Base-by-base conservation (phyloP, 2,329 filamentous ascomycete genomes). In the Leptosphaerulina australis region DNA sequence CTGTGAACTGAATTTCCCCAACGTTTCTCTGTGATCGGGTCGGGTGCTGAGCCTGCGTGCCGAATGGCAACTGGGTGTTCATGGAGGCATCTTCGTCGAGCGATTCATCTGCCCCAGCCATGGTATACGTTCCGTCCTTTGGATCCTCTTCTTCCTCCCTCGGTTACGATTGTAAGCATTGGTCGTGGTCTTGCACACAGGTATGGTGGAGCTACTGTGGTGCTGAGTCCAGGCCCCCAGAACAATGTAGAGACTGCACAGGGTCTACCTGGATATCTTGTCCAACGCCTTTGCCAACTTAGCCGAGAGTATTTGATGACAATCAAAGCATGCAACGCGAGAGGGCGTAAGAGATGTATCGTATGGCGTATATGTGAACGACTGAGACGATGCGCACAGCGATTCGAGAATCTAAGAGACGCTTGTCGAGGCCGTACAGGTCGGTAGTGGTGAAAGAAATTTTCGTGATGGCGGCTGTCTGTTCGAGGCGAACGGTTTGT, bases 321-420 rank as follows among this genome's bases (percentile, higher is more conserved):
- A 71, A 46, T n/a, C 17, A 44, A 7, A 70, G 47, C 17, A 56
- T 51, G 17, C 54, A 33, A 31, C 38, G 45, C 2, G 59, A 59
- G 8, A 63, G 66, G 2, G 67, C 68, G 57, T 67, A 69, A 0
- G 63, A 48, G 3, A 66, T 68, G 37, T 58, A 59, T 15, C 54
- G 58, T 20, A 71, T 47, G 0, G 60, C 62, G 50, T 64, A 69
- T 15, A 46, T 56, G 11, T 55, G 60, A 7, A 69, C 48, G 26
- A 55, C 38, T 12, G 46, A 28, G 12, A 7, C 18, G 12, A 39
- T 24, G 6, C 45, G 22, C 2, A 33, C 33, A 12, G 36, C 28
- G 3, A 21, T 20, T 14, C 17, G 2, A 26, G 20, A 8, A 25
- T 12, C 18, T 34, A 44, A 46, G 51, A 43, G 41, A 12, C 20